phyloP scores from a whole-genome alignment of 2,329 filamentous ascomycete species.

The Fusarium cyanostomum region DNA sequence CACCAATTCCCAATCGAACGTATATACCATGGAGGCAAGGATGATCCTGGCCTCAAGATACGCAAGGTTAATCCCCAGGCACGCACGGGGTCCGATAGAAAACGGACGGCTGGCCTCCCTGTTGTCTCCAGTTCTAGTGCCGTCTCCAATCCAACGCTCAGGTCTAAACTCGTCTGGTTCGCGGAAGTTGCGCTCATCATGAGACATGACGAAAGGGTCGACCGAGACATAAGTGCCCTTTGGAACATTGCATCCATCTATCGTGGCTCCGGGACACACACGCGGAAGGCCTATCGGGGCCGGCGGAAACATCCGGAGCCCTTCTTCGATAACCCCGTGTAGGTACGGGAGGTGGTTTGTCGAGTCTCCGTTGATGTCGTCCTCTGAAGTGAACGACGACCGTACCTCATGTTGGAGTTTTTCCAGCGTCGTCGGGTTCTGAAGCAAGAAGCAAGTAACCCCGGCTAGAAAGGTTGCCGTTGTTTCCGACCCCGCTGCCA shows the following conservation, averaged over 20 bases:
- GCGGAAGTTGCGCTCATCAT: conserved; percentile 9
- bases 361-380: conserved; percentile 16
- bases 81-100: conserved; percentile 1
- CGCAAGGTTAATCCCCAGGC: conserved; percentile 4
- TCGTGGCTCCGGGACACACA: conserved; percentile 2
- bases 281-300: conserved; percentile 9
- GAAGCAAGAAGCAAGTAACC: neutral
- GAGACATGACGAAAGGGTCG: neutral
- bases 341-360: conserved; percentile 17
- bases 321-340: conserved; percentile 17
- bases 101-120: conserved; percentile 4
- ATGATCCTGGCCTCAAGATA: neutral
- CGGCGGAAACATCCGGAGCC: conserved; percentile 21
- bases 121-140: neutral
- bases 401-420: conserved; percentile 19
- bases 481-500: conserved; percentile 24
- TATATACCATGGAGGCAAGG: conserved; percentile 3
- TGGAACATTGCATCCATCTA: conserved; percentile 20
- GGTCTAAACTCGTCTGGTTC: conserved; percentile 7
- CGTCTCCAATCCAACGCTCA: conserved; percentile 5
- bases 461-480: conserved; percentile 7
- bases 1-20: conserved; percentile 11
- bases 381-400: neutral
- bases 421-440: neutral
- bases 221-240: conserved; percentile 14